A percentile compares a stretch with the other conserved stretches of the same genome.
phyloP scores from a whole-genome alignment of 192 early-diverging fungal species.

The Lobosporangium transversale region DNA sequence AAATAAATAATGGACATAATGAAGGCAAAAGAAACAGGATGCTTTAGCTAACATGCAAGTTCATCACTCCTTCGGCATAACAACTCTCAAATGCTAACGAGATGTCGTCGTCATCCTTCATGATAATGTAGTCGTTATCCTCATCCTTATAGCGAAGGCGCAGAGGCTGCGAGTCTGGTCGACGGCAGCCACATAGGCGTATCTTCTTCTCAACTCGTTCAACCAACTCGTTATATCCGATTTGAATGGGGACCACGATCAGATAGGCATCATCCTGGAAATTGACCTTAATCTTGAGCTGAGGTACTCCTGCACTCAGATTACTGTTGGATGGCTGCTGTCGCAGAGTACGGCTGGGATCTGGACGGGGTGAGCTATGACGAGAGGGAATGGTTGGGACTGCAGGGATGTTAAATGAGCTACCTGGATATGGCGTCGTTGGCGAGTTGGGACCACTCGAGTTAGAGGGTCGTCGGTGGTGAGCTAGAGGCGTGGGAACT shows the following conservation, averaged over 20 bases:
- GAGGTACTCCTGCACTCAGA: constrained; percentile 52
- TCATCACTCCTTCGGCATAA: constrained; percentile 57
- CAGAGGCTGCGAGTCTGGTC: constrained; percentile 64
- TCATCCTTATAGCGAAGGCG: constrained; percentile 93
- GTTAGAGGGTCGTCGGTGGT: constrained; percentile 44
- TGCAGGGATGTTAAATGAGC: constrained; percentile 26
- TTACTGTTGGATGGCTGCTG: constrained; percentile 47
- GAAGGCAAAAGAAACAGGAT: too few species aligned
- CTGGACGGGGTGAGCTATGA: constrained; percentile 42
- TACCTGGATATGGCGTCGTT: constrained; percentile 25
- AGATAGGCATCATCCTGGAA: constrained; percentile 90
- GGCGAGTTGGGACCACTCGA: constrained; percentile 47
- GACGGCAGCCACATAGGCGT: constrained; percentile 75
- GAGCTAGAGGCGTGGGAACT: constrained; percentile 28
- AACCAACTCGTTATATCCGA: constrained; percentile 80
- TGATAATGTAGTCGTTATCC: constrained; percentile 89
- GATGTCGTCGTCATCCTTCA: constrained; percentile 92
- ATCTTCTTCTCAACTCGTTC: constrained; percentile 92
- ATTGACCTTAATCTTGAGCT: constrained; percentile 89
- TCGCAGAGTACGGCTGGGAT: constrained; percentile 35
- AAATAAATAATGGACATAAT: too few species aligned
- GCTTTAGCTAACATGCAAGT: constrained; percentile 65
- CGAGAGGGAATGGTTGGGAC: constrained; percentile 37
- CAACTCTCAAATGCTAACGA: constrained; percentile 87
- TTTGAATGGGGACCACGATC: constrained; percentile 83